phyloP scores from a whole-genome alignment of 139 green algal genomes.

The Micractinium sp. region DNA sequence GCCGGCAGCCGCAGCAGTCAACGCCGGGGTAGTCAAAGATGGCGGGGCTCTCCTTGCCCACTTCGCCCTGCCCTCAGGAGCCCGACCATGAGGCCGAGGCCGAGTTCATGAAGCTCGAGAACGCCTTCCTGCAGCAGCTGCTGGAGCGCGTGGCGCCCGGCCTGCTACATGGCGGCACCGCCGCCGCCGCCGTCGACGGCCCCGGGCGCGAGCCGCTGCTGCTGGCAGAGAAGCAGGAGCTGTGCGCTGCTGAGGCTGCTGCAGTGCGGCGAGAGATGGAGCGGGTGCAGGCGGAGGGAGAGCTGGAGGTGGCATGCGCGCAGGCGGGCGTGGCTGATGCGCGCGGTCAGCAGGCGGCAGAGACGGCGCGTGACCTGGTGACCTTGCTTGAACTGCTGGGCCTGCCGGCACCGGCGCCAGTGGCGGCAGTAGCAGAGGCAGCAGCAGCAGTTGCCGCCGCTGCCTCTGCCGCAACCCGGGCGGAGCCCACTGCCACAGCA shows the following conservation, averaged over 20 bases:
- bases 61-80: no score
- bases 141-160: neutral
- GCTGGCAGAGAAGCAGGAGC: constrained; percentile 22
- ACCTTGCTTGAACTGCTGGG: neutral
- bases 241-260: neutral
- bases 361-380: neutral
- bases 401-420: neutral
- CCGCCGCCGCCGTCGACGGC: neutral
- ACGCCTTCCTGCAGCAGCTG: neutral
- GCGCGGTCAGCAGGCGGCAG: neutral
- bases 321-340: neutral
- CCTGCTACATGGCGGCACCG: neutral
- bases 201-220: neutral
- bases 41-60: no score
- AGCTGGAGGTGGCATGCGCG: constrained; percentile 12
- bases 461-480: neutral
- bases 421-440: neutral
- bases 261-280: neutral
- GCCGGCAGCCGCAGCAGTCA: neutral
- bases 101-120: neutral
- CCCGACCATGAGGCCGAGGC: neutral
- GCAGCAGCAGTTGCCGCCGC: neutral
- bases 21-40: no score
- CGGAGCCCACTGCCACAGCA: neutral
- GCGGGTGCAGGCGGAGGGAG: neutral